Base-by-base conservation (phyloP, 441 rosid species). In the Capsella rubella region DNA sequence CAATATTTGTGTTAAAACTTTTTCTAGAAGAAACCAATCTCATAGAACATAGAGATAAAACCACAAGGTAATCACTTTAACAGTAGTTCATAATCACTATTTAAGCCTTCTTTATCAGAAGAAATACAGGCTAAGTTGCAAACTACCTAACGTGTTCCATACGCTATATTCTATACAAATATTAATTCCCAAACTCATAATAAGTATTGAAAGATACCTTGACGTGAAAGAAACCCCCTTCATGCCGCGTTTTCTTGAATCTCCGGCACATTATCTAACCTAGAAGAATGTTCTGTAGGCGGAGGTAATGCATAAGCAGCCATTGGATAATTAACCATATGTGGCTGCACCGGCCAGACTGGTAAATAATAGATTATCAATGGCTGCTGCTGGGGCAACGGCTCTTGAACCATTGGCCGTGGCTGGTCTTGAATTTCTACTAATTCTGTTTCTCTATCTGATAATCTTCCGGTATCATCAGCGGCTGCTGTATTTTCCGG, bases 301-400 rank as follows among this genome's bases (percentile, higher is more conserved):
- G 73, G 66, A 58, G 66, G 25, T 21, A 70, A 70, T 1, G 74
- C 2, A 9, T 70, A 59, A 49, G 39, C 34, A 45, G 18, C 50
- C 37, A 46, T 16, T 8, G 35, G 47, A 37, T 29, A 56, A 49
- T 34, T 59, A 40, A 59, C 50, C 31, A 59, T 70, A 11, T 70
- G 67, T 49, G 74, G 42, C 51, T 11, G 67, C 67, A 71, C 50
- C 43, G 21, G 60, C 67, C 49, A 71, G 14, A 71, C 32, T 12
- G 60, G 61, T 71, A 60, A 45, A 53, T 53, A 50, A 4, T 50
- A 70, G 14, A 71, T 1, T 15, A 71, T 12, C 16, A 37, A 8
- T 28, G 12, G 32, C 21, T 34, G 46, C 21, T 54, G 72, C 5
- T 14, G 63, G 2, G 28, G 64, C 42, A 57, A 45, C 21, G 27